Evolutionary conservation across 2,329 filamentous ascomycete species (phyloP).

Genomic region (Claviceps sp.): DNA sequence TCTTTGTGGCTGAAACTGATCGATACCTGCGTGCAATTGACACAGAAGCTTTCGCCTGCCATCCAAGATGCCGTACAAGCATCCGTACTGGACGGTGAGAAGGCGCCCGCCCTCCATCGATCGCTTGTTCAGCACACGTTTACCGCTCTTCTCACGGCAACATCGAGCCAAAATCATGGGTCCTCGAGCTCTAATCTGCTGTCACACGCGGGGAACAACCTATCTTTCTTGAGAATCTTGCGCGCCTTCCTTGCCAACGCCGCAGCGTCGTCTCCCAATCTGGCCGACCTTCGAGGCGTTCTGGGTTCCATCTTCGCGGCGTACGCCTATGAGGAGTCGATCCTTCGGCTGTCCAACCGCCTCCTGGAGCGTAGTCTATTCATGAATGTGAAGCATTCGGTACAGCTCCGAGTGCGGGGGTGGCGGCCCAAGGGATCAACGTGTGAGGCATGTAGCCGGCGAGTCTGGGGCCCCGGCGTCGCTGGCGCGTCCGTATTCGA

Average conservation of each 20-base stretch:
- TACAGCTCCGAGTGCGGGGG: slow-evolving; percentile 63
- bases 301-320: slow-evolving; percentile 85
- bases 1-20: slow-evolving; percentile 48
- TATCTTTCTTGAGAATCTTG: slow-evolving; percentile 79
- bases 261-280: slow-evolving; percentile 65
- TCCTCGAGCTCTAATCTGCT: slow-evolving; percentile 21
- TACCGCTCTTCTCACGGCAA: slow-evolving; percentile 68
- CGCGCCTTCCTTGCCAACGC: slow-evolving; percentile 79
- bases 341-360: slow-evolving; percentile 71
- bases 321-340: slow-evolving; percentile 88
- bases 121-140: slow-evolving; percentile 81
- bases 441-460: slow-evolving; percentile 72
- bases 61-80: slow-evolving; percentile 25
- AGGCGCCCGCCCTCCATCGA: slow-evolving; percentile 55
- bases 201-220: slow-evolving; percentile 35
- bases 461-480: slow-evolving; percentile 82
- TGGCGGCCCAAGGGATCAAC: slow-evolving; percentile 81
- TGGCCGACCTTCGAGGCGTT: slow-evolving; percentile 76
- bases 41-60: slow-evolving; percentile 46
- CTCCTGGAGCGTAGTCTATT: slow-evolving; percentile 86
- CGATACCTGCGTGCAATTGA: slow-evolving; percentile 48
- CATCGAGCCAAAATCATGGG: slow-evolving; percentile 36
- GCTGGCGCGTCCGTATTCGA: slow-evolving; percentile 60
- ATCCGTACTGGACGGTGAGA: slow-evolving; percentile 37
- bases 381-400: slow-evolving; percentile 62